Base-by-base conservation (phyloP, 345 rosid genomes). In the Corchorus capsularis region DNA sequence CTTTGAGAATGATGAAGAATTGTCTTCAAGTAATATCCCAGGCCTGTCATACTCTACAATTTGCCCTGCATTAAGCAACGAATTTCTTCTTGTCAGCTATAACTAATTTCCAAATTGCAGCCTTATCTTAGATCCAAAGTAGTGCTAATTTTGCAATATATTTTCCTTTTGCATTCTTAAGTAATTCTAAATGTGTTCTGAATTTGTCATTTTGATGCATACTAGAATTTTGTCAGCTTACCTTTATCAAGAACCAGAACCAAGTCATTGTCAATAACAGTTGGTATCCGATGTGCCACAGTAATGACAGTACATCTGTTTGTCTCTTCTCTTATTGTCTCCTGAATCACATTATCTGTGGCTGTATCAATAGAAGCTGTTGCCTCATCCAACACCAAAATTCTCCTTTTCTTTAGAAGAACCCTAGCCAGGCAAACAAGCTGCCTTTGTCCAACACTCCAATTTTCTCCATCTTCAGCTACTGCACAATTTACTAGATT, bases 361-460 rank as follows among this genome's bases (percentile, higher is more conserved):
- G 89, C 93, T 65, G 93, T 89, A 60, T 94, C 98, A 64, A 94
- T 88, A 37, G 98, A 93, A 59, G 98, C 97, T 15, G 98, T 92
- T 61, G 98, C 97, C 76, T 94, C 97, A 63, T 92, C 95, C 64
- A 94, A 82, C 10, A 94, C 97, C 53, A 92, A 79, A 49, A 94
- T 87, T 80, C 87, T 90, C 63, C 88, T 84, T 79, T 84, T 87
- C 82, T 92, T 89, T 53, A 94, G 81, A 12, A 93, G 84, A 19
- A 86, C 95, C 79, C 98, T 86, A 4, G 92, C 93, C 19, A 94
- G 87, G 82, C 98, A 93, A 65, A 90, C 84, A 54, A 94, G 92
- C 75, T 94, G 98, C 78, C 98, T 90, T 82, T 94, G 98, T 61
- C 98, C 98, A 41, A 93, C 89, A 60, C 98, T 93, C 94, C 93